phyloP scores from a whole-genome alignment of 495 filamentous ascomycete genomes.

The Aspergillus heteromorphus region DNA sequence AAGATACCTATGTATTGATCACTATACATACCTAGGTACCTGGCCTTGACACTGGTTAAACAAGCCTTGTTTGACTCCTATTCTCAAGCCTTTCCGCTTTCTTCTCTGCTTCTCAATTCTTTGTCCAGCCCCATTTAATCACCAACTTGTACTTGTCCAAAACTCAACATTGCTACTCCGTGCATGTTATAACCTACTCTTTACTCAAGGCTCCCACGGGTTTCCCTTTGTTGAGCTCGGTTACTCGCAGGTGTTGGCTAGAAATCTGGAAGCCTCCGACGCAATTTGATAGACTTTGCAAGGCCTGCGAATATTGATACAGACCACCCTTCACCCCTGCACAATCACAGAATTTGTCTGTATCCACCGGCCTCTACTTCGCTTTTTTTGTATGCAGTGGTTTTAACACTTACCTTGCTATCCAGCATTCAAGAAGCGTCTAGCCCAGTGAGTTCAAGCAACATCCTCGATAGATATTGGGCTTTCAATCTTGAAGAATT shows the following conservation, averaged over 20 bases:
- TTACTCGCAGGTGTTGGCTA: constrained; percentile 5
- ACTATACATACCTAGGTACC: neutral
- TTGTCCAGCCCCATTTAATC: neutral
- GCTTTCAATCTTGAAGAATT: constrained; percentile 20
- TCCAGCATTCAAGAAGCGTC: constrained; percentile 28
- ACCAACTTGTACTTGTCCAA: neutral
- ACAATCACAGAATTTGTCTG: constrained; percentile 18
- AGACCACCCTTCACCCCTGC: constrained; percentile 10
- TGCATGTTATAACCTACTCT: neutral
- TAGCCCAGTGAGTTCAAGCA: constrained; percentile 23
- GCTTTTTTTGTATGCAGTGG: constrained; percentile 39
- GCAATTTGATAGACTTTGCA: constrained; percentile 20
- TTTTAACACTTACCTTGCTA: constrained; percentile 18
- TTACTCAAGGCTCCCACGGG: neutral
- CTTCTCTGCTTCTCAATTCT: neutral
- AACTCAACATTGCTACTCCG: neutral
- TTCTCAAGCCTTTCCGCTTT: neutral
- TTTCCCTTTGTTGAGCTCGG: neutral
- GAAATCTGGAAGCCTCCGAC: neutral
- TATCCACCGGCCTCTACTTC: constrained; percentile 30
- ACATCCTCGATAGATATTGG: constrained; percentile 26
- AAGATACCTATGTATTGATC: neutral
- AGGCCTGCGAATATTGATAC: constrained; percentile 11
- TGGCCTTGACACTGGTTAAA: neutral
- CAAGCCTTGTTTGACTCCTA: neutral